Percentiles rank a stretch among this genome's conserved stretches.
These are phyloP conservation scores for Harringtonia aguacate DNA, from an alignment of 2,329 filamentous ascomycete species.

Conservation along the genomic window DNA sequence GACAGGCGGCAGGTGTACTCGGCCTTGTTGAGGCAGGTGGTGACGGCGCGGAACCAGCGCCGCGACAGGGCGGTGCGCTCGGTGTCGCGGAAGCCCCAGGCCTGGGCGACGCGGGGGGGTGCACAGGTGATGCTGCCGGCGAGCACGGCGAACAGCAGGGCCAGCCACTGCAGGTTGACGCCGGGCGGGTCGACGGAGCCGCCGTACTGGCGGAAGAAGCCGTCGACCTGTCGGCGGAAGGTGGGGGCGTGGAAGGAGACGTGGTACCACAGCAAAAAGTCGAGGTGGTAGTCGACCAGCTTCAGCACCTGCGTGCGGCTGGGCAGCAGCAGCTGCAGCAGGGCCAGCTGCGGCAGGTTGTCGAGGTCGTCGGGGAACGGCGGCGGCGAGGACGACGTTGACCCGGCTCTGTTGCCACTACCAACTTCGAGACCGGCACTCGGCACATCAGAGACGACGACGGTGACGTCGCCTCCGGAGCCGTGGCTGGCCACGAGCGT, in stretches of 20 bases:
- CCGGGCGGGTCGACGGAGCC: constrained; percentile 21
- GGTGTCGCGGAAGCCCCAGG: constrained; percentile 31
- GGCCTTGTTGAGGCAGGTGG: constrained; percentile 32
- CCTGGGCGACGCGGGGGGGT: constrained; percentile 19
- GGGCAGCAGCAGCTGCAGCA: constrained; percentile 15
- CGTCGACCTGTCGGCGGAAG: constrained; percentile 24
- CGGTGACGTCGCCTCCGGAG: no score
- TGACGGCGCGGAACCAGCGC: constrained; percentile 32
- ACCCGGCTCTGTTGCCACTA: no score
- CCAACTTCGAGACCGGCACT: no score
- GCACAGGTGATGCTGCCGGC: constrained; percentile 30
- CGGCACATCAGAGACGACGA: no score
- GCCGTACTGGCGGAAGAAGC: constrained; percentile 23
- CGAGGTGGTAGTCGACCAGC: constrained; percentile 14
- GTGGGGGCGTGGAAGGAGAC: constrained; percentile 17
- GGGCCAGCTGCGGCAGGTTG: constrained; percentile 6
- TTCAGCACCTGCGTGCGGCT: constrained; percentile 11
- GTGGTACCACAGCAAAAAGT: constrained; percentile 17
- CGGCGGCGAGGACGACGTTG: no score
- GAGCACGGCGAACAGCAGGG: constrained; percentile 32
- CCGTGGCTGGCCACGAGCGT: not conserved
- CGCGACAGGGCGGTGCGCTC: constrained; percentile 30
- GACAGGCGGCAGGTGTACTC: constrained; percentile 32
- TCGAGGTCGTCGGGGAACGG: constrained; percentile 3
- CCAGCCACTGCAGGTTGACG: constrained; percentile 32